These are phyloP conservation scores for Scenedesmus sp. DNA, from an alignment of 163 green algal species.

Conservation along the genomic window DNA sequence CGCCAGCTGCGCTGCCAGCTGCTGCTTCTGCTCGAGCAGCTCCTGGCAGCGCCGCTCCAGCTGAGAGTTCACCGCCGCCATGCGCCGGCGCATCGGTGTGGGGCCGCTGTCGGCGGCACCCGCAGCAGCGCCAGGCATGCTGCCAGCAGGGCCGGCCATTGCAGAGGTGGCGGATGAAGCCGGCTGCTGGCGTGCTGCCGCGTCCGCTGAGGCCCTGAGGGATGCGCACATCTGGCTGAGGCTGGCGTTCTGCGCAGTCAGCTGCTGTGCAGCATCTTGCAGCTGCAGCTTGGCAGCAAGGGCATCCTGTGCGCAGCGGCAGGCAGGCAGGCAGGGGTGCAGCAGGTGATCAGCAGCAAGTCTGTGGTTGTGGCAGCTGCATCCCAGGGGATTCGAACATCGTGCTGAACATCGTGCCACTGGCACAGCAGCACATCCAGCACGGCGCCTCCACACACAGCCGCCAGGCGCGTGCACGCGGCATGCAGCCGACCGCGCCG, in stretches of 20 bases:
- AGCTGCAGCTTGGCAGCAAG: constrained; percentile 27
- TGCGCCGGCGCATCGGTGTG: constrained; percentile 32
- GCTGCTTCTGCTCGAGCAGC: constrained; percentile 50
- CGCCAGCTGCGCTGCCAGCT: constrained; percentile 42
- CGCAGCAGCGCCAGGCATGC: not conserved
- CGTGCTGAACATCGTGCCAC: no score
- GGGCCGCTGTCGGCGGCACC: not conserved
- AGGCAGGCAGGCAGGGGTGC: not conserved
- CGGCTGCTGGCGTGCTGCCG: constrained; percentile 5
- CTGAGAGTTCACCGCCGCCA: constrained; percentile 41
- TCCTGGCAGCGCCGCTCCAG: constrained; percentile 50
- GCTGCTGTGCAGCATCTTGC: constrained; percentile 3
- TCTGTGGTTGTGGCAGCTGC: not conserved
- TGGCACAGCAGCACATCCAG: no score
- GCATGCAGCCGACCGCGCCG: no score
- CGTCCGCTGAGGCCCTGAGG: constrained; percentile 5
- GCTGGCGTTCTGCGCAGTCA: constrained; percentile 41
- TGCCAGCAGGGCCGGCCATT: not conserved
- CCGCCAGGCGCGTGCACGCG: no score
- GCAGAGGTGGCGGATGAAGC: not conserved
- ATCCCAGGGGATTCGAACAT: no score
- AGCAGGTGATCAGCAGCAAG: not conserved
- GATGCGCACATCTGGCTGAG: constrained; percentile 34
- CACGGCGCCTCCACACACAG: no score
- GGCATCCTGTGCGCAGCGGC: not conserved